Conservation (phyloP, 495 filamentous ascomycete genomes). For the Amniculicola lignicola region DNA sequence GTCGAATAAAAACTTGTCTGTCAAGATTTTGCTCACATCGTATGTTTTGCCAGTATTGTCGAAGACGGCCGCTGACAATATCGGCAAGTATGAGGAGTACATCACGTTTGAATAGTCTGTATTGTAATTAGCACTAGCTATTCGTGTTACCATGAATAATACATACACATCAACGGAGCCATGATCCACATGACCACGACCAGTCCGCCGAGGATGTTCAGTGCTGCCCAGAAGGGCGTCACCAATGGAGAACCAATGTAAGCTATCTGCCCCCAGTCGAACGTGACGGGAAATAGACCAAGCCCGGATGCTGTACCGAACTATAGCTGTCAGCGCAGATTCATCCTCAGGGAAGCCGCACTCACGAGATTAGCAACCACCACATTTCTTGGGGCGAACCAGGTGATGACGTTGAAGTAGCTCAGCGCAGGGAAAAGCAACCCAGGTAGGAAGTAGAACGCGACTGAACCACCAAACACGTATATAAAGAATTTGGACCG, state of each 20-base stretch:
- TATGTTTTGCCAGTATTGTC: constrained; percentile 77
- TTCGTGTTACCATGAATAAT: too few species aligned
- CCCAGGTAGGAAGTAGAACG: constrained; percentile 83
- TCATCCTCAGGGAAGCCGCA: not conserved
- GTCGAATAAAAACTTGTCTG: constrained; percentile 68
- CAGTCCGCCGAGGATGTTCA: constrained; percentile 82
- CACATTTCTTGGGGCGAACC: constrained; percentile 78
- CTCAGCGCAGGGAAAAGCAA: constrained; percentile 82
- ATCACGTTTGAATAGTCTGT: constrained; percentile 68
- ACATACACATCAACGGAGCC: constrained; percentile 67
- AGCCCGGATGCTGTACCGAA: constrained; percentile 83
- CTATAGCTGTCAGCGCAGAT: constrained; percentile 18
- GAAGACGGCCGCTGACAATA: constrained; percentile 71
- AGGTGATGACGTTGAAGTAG: constrained; percentile 87
- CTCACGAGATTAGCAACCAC: constrained; percentile 68
- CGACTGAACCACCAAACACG: constrained; percentile 36
- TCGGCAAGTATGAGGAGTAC: constrained; percentile 77
- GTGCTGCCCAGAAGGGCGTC: constrained; percentile 86
- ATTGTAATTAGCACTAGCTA: constrained; percentile 27
- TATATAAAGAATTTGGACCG: constrained; percentile 77
- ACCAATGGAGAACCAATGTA: constrained; percentile 85
- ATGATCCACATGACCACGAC: constrained; percentile 87
- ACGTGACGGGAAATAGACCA: constrained; percentile 82
- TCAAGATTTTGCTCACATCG: constrained; percentile 72
- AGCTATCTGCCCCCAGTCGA: constrained; percentile 91